Conservation (phyloP, 495 filamentous ascomycete genomes). For the Penicillium cataractarum region DNA sequence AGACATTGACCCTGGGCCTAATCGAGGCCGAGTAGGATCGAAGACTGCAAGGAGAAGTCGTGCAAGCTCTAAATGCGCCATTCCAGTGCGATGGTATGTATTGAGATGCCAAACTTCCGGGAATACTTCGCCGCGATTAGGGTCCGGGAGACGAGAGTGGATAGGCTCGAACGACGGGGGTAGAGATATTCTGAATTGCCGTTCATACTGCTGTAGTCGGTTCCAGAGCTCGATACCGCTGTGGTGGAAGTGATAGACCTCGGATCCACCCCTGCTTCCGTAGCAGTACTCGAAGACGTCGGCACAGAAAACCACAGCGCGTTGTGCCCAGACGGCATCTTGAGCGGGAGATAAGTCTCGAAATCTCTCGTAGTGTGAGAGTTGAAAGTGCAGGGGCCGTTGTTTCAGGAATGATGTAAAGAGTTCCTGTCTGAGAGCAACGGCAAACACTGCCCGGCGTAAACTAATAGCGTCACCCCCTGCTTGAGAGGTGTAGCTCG, state of each 20-base stretch:
- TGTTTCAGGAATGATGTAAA: constrained; percentile 1
- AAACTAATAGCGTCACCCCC: neutral
- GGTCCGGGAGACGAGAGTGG: neutral
- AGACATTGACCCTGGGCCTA: neutral
- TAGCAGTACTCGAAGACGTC: constrained; percentile 1
- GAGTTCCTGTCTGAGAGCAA: neutral
- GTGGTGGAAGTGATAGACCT: neutral
- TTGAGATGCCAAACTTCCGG: neutral
- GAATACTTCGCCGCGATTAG: neutral
- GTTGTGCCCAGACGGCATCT: neutral
- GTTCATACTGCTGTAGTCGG: neutral
- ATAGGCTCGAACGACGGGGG: neutral
- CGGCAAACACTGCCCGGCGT: neutral
- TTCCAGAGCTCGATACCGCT: neutral
- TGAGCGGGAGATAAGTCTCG: neutral
- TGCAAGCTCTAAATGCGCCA: neutral
- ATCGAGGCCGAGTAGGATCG: neutral
- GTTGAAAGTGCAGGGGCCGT: neutral
- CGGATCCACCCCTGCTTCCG: neutral
- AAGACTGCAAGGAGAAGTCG: neutral
- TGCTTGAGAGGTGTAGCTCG: neutral
- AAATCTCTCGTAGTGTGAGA: neutral
- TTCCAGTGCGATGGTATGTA: constrained; percentile 2
- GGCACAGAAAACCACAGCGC: neutral
- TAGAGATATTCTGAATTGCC: neutral